Evolutionary conservation across 2,329 filamentous ascomycete genomes (phyloP).

Genomic region (Apiospora aurea): DNA sequence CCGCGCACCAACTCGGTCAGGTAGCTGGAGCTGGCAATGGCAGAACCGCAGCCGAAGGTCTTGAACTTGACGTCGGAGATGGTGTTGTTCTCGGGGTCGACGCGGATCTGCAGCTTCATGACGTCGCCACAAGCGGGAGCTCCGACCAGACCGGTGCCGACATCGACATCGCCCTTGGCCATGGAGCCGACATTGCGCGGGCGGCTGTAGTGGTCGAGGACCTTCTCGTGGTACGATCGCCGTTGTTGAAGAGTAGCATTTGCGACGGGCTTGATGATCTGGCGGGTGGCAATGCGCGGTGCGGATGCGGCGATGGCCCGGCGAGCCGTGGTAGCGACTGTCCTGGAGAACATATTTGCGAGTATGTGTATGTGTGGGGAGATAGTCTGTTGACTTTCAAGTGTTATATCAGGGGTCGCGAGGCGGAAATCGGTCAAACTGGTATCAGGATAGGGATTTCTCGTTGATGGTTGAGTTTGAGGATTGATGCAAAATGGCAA

Average conservation of each 20-base stretch:
- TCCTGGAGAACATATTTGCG: slow-evolving; percentile 31
- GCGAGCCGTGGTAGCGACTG: slow-evolving; percentile 42
- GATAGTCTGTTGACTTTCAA: background rate
- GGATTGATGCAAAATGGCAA: background rate
- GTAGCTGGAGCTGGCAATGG: slow-evolving; percentile 94
- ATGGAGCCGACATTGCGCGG: slow-evolving; percentile 82
- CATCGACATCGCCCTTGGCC: slow-evolving; percentile 73
- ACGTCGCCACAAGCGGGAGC: slow-evolving; percentile 93
- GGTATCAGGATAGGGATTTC: slow-evolving; percentile 41
- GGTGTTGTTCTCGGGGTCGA: slow-evolving; percentile 75
- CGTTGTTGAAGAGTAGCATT: slow-evolving; percentile 44
- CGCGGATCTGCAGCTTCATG: slow-evolving; percentile 91
- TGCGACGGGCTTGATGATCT: slow-evolving; percentile 49
- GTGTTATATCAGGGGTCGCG: slow-evolving; percentile 30
- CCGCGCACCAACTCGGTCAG: slow-evolving; percentile 93
- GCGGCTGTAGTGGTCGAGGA: slow-evolving; percentile 83
- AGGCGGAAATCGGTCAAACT: background rate
- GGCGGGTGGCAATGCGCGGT: slow-evolving; percentile 49
- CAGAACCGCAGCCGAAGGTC: slow-evolving; percentile 82
- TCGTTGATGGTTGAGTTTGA: slow-evolving; percentile 32
- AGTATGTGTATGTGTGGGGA: background rate
- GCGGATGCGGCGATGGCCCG: slow-evolving; percentile 51
- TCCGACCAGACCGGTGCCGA: slow-evolving; percentile 80
- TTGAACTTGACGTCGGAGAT: slow-evolving; percentile 86
- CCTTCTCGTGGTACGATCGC: slow-evolving; percentile 62